Evolutionary conservation across 2,329 filamentous ascomycete genomes (phyloP), one percentile per base, ranked within the genome.

Genomic region (Cryphonectria nitschkei): DNA sequence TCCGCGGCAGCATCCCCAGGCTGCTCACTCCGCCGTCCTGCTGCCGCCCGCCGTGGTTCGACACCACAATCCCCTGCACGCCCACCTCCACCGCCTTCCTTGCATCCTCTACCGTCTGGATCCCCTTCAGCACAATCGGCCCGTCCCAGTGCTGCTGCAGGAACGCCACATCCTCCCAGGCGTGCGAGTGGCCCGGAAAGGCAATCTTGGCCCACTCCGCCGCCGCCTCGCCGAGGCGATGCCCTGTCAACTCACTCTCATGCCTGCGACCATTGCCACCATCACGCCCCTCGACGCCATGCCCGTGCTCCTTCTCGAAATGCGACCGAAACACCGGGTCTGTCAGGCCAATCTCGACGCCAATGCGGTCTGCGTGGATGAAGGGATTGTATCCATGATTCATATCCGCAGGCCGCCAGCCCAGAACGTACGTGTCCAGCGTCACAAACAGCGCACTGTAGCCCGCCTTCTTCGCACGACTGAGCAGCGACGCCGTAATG

Each of bases 61-160:
- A 88, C 1, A 93, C 82, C 1, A 93, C 85, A 64, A 94, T 91
- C 0, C 88, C 91, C 74, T 93, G 88, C 3, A 88, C 86, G 0
- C 89, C 90, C 16, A 84, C 76, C 67, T 90, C 84, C 50, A 89
- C 84, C 2, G 89, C 89, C 74, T 82, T 84, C 67, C 84, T 81
- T 19, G 91, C 91, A 78, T 94, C 92, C 56, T 83, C 82, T 0
- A 88, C 86, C 19, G 86, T 88, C 80, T 93, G 90, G n/a, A 94
- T 87, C 0, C 91, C 91, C 79, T 93, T 94, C 37, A 93, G 65
- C 74, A 90, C 81, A 82, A 93, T 74, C 76, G 89, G 81, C 9
- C 89, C 83, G 0, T 84, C 84, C 43, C 88, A 85, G 70, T 82
- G 80, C 77, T 82, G 84, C 82, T 89, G 87, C 32, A 93, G 76